Base-by-base conservation (phyloP, 2,329 filamentous ascomycete genomes). In the Davidsoniella eucalypti region DNA sequence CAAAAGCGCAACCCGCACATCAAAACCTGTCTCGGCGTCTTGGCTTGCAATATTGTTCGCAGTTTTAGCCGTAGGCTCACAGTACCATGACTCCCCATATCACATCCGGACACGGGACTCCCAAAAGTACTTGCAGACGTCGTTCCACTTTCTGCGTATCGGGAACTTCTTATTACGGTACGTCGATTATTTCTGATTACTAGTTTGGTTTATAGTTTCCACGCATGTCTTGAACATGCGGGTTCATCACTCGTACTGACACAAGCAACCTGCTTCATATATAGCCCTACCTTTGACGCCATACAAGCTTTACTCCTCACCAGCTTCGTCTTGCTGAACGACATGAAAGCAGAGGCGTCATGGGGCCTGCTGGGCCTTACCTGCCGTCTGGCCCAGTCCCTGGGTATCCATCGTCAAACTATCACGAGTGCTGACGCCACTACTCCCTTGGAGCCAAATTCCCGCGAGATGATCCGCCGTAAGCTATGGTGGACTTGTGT, bases 261-360 rank as follows among this genome's bases (percentile, higher is more conserved):
- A 33, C 29, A 33, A 33, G 29, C 29, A 33, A 57, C 5, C 58
- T 49, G 12, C 17, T 17, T 26, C 50, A 44, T 1, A 17, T 50
- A n/a, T 29, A 75, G 73, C 29, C 78, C 78, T 2, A 80, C 78
- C 0, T 69, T 81, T 38, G 77, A 82, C 59, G 79, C 76, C 4
- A 76, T 82, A 23, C 78, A 82, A 59, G 77, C 77, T 1, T 63
- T 82, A 39, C 64, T 82, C 1, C 68, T 82, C 41, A 76, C 75
- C 3, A 72, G 75, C 26, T 80, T 81, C 54, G 76, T 79, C 2
- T 65, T 82, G 2, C 64, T 80, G 23, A 82, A 82, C 56, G 78
- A 82, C 53, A 82, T 82, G 78, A 81, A 81, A 58, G 77, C 78
- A 1, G 78, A 82, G 57, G 78, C 76, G 0, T 80, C 78, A 0